Base-by-base conservation (phyloP, 768 basidiomycete species). In the Podaxis sp. region DNA sequence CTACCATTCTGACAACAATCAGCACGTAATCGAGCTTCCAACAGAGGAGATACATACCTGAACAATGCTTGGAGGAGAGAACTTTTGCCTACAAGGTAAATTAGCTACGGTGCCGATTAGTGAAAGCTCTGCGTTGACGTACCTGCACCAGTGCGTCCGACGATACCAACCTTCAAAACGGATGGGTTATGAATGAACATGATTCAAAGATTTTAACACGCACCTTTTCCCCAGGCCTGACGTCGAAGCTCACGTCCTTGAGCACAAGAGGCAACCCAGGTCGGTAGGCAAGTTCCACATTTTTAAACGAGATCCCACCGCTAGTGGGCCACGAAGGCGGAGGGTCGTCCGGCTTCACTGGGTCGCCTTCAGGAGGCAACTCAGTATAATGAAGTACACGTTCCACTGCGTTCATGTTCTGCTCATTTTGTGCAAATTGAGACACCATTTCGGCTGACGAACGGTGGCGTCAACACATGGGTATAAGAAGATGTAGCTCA, bases 371-470 rank as follows among this genome's bases (percentile, higher is more conserved):
- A 0, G 79, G 64, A 1, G 79, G 78, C 2, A 94, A 79, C 47
- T 87, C 79, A 9, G 82, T 79, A 72, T 91, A 93, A 55, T 88
- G 82, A n/a, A 87, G 73, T 3, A 91, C 77, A 19, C 90, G 81
- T 68, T 91, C 89, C 6, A 87, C 87, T 0, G 86, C 83, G 66
- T 90, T 89, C 83, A 90, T 89, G 68, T 86, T 86, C 70, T 88
- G 85, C 68, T 88, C 87, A 64, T 82, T 86, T 64, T 79, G 76
- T 4, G 87, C 85, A 66, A 84, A 87, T 33, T 79, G 75, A 1
- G 80, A 76, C 15, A 87, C 78, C 71, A 87, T 79, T 64, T 84
- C 78, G 4, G 84, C 83, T 86, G 13, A 68, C 51, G 55, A 47
- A 22, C 24, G 13, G 54, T 11, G 49, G 17, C 64, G 17, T 50